phyloP scores from a whole-genome alignment of 345 rosid genomes.

The Citrus australasica region DNA sequence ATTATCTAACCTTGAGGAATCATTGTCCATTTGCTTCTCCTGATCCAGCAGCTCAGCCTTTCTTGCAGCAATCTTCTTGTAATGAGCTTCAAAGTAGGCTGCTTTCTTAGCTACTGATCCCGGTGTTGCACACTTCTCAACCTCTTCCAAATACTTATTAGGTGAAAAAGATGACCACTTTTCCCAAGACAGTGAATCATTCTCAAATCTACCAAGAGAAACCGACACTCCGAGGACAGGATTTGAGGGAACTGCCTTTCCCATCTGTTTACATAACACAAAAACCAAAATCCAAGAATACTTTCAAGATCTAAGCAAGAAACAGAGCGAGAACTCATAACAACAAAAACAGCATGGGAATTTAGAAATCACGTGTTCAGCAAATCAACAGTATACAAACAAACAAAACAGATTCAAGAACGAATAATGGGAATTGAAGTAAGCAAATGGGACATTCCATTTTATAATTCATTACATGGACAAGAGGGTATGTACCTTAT shows the following conservation, averaged over 20 bases:
- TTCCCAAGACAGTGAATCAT: constrained; percentile 93
- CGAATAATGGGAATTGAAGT: constrained; percentile 16
- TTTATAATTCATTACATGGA: constrained; percentile 25
- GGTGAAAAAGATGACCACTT: constrained; percentile 87
- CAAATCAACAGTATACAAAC: constrained; percentile 1
- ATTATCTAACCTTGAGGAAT: constrained; percentile 18
- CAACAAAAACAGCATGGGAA: constrained; percentile 18
- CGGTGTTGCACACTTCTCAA: constrained; percentile 89
- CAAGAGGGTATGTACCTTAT: constrained; percentile 48
- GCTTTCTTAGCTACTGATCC: constrained; percentile 97
- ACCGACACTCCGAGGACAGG: constrained; percentile 71
- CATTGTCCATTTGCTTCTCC: constrained; percentile 52
- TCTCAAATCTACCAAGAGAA: constrained; percentile 89
- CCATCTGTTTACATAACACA: constrained; percentile 44
- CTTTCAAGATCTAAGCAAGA: constrained; percentile 10
- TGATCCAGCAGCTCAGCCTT: constrained; percentile 71
- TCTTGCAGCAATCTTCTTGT: constrained; percentile 82
- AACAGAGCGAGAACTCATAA: constrained; percentile 28
- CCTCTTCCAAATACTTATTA: constrained; percentile 94
- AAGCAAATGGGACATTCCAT: constrained; percentile 20
- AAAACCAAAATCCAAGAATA: constrained; percentile 22
- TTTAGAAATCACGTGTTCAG: constrained; percentile 12
- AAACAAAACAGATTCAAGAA: constrained; percentile 15
- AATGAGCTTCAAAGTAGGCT: constrained; percentile 96
- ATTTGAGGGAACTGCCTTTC: constrained; percentile 43